Evolutionary conservation across 2,329 filamentous ascomycete species (phyloP).

Genomic region (Fusarium liriodendri): DNA sequence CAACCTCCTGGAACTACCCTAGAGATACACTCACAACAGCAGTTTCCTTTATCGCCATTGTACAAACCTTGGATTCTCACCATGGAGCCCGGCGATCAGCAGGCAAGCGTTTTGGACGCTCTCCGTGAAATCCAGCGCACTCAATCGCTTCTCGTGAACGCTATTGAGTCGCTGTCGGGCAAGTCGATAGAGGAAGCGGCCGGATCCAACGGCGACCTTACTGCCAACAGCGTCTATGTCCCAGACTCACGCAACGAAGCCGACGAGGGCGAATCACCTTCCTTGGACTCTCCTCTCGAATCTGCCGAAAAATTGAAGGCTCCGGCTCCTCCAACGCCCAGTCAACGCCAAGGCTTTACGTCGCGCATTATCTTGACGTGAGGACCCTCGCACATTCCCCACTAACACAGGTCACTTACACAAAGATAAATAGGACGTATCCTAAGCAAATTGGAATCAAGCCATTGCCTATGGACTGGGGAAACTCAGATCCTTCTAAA

Average conservation of each 20-base stretch:
- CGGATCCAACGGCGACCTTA: not conserved
- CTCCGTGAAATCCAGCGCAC: slow-evolving; percentile 56
- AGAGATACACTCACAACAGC: slow-evolving; percentile 5
- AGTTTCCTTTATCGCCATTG: not conserved
- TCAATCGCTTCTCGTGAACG: slow-evolving; percentile 55
- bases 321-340: slow-evolving; percentile 39
- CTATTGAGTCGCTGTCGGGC: slow-evolving; percentile 54
- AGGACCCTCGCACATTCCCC: slow-evolving; percentile 32
- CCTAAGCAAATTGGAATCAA: slow-evolving; percentile 95
- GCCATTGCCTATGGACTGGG: slow-evolving; percentile 90
- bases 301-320: slow-evolving; percentile 37
- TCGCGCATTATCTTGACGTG: slow-evolving; percentile 68
- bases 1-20: slow-evolving; percentile 17
- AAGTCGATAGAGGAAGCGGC: slow-evolving; percentile 36
- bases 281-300: slow-evolving; percentile 22
- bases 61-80: not conserved
- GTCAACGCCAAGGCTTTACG: slow-evolving; percentile 59
- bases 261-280: slow-evolving; percentile 12
- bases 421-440: slow-evolving; percentile 71
- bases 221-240: slow-evolving; percentile 21
- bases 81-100: slow-evolving; percentile 42
- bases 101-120: slow-evolving; percentile 41
- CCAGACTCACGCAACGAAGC: slow-evolving; percentile 18
- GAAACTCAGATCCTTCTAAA: slow-evolving; percentile 76
- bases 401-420: slow-evolving; percentile 20